These are phyloP conservation scores for Globisporangium alternatum DNA, from an alignment of 352 stramenopile species.

Conservation along the genomic window DNA sequence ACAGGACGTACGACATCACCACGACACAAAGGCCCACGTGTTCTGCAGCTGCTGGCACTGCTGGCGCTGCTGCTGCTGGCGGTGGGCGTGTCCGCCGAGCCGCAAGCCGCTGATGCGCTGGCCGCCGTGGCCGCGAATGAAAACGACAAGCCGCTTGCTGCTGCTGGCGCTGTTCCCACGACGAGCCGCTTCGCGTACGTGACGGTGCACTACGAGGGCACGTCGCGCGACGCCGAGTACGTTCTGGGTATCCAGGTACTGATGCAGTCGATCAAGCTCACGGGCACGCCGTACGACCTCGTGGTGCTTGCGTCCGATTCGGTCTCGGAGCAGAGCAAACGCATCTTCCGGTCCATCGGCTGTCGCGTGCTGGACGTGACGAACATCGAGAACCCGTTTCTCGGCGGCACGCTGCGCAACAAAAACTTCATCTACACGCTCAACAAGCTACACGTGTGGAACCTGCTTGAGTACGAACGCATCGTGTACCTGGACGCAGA, in stretches of 20 bases:
- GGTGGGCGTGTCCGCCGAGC: slow-evolving; percentile 14
- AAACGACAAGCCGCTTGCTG: slow-evolving; percentile 3
- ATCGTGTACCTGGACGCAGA: slow-evolving; percentile 91
- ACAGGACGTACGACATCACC: not conserved
- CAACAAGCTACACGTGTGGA: slow-evolving; percentile 90
- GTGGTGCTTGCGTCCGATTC: slow-evolving; percentile 85
- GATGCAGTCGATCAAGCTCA: slow-evolving; percentile 87
- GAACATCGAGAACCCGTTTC: slow-evolving; percentile 88
- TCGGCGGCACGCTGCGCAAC: slow-evolving; percentile 72
- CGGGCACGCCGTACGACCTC: slow-evolving; percentile 76
- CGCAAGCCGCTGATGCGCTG: slow-evolving; percentile 10
- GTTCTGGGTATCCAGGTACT: slow-evolving; percentile 81
- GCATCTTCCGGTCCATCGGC: slow-evolving; percentile 74
- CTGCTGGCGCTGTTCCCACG: not conserved
- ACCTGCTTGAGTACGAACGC: slow-evolving; percentile 88
- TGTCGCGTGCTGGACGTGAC: slow-evolving; percentile 82
- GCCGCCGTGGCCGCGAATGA: slow-evolving; percentile 15
- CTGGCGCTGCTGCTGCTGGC: slow-evolving; percentile 22
- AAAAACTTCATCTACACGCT: slow-evolving; percentile 90
- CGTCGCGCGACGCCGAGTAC: slow-evolving; percentile 78
- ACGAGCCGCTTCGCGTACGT: slow-evolving; percentile 81
- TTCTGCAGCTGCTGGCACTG: slow-evolving; percentile 11
- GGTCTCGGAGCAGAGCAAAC: slow-evolving; percentile 72
- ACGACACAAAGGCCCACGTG: not conserved
- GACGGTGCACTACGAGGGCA: slow-evolving; percentile 86